Evolutionary conservation across 2,329 filamentous ascomycete species (phyloP), one percentile per base, ranked within the genome.

Genomic region (Ophiostoma australiae): DNA sequence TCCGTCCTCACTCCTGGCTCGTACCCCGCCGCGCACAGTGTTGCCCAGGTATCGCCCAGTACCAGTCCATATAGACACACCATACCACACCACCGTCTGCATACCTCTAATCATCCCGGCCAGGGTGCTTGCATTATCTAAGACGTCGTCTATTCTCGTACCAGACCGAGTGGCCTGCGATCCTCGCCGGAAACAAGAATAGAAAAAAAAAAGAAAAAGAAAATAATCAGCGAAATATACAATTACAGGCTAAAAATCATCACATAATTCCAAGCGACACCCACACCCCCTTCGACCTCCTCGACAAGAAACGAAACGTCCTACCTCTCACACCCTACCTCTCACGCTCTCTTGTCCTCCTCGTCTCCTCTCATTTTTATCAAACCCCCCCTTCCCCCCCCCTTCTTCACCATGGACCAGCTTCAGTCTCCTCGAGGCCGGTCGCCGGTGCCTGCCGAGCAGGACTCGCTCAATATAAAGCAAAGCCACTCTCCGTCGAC

Each of bases 401-500:
- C 27, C n/a, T 68, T 55, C 11, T 11, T 67, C 67, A 77, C 76
- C 77, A 86, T 87, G 84, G 85, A 87, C 81, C 82, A 84, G 79
- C 83, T 85, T 74, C 77, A 80, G 76, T 76, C 77, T 76, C 78
- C 77, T 74, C 82, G 86, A 78, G 87, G 87, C 78, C 87, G 87
- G 77, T 90, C 88, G 76, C 86, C 85, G 75, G 89, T 89, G 77
- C 82, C 83, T 77, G 84, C 86, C 77, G 84, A 84, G 75, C 83
- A 86, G 77, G 81, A 80, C 78, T 79, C 82, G 82, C 84, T 71
- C n/a, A 23, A 88, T 89, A 90, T 91, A 89, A 90, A 85, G 79
- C 87, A 88, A 79, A 85, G 82, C 75, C 88, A 87, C 79, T 90
- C 89, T 76, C 86, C 88, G 76, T 87, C 89, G 76, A 86, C 70